Conservation (phyloP, 1,139 yeast species). For the Saccharomyces pastorianus region DNA sequence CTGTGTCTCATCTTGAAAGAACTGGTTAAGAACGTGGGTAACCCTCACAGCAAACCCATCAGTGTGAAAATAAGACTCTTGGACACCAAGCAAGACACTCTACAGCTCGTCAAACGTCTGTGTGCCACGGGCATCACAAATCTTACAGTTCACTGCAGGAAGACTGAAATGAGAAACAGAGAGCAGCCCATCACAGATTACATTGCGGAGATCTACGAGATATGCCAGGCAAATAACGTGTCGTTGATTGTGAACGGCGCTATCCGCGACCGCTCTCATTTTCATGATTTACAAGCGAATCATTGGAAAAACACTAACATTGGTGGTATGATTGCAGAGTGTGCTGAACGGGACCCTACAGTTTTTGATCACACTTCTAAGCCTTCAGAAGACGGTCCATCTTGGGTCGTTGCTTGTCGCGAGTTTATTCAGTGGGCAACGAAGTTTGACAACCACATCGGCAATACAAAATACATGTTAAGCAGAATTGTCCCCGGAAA, state of each 20-base stretch:
- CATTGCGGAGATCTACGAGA: conserved; percentile 50
- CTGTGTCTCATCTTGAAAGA: conserved; percentile 58
- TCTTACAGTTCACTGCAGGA: conserved; percentile 85
- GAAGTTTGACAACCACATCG: conserved; percentile 49
- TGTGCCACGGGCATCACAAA: conserved; percentile 77
- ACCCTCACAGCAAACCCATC: conserved; percentile 66
- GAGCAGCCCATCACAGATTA: conserved; percentile 67
- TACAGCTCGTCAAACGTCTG: conserved; percentile 51
- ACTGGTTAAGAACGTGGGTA: conserved; percentile 73
- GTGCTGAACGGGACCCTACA: conserved; percentile 81
- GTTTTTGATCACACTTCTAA: conserved; percentile 40
- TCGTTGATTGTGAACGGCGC: conserved; percentile 79
- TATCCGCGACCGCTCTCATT: conserved; percentile 49
- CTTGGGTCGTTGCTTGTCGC: conserved; percentile 48
- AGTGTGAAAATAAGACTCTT: conserved; percentile 82
- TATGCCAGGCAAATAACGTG: conserved; percentile 58
- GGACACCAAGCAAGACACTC: conserved; percentile 53
- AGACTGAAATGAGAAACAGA: conserved; percentile 81
- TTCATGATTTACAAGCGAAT: conserved; percentile 40
- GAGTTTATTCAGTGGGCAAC: conserved; percentile 53
- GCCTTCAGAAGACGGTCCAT: conserved; percentile 35
- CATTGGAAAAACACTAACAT: conserved; percentile 40
- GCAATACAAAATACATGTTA: conserved; percentile 75
- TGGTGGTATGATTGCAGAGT: conserved; percentile 91
- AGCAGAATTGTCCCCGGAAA: conserved; percentile 77